Base-by-base conservation (phyloP, 2,329 filamentous ascomycete species). In the Ilyonectria destructans region DNA sequence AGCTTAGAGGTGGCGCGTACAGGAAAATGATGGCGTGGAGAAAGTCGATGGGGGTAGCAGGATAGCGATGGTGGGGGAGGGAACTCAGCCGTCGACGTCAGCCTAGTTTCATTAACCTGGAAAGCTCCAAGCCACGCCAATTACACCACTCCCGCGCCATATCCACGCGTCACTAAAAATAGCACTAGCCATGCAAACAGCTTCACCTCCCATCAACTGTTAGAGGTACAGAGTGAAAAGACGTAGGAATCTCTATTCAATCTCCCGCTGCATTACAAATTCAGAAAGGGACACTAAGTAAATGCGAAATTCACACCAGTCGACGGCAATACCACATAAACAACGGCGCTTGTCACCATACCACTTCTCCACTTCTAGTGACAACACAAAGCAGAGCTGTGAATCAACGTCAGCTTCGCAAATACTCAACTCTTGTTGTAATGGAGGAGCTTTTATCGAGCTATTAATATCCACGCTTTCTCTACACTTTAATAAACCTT, bases 41-140 rank as follows among this genome's bases (percentile, higher is more conserved):
- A 12, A 26, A 13, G 52, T 55, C 33, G 26, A 29, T 37, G 29
- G 17, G 48, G 48, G 40, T 61, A 60, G 43, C 19, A 31, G 51
- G 29, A 56, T 40, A 37, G 26, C 9, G 17, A 35, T 49, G 49
- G 49, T 59, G 62, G 62, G 62, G 62, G 57, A 49, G 23, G 48
- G 29, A 51, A n/a, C 57, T 26, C 23, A 55, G 37, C 56, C 19
- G 37, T 40, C 37, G 46, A 59, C 56, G 62, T 65, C 62, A 65
- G 62, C 56, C 48, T 17, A 31, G 13, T 29, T 59, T 48, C 40
- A n/a, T n/a, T 55, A 35, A 29, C 51, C 51, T 54, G 26, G 3
- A 33, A 26, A 54, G 51, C 51, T 54, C 51, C 31, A 54, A 54
- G 51, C 29, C 51, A 54, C 51, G 29, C 51, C 15, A n/a, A n/a